phyloP scores from a whole-genome alignment of 73 alveolate genomes.

The Uronychia setigera region DNA sequence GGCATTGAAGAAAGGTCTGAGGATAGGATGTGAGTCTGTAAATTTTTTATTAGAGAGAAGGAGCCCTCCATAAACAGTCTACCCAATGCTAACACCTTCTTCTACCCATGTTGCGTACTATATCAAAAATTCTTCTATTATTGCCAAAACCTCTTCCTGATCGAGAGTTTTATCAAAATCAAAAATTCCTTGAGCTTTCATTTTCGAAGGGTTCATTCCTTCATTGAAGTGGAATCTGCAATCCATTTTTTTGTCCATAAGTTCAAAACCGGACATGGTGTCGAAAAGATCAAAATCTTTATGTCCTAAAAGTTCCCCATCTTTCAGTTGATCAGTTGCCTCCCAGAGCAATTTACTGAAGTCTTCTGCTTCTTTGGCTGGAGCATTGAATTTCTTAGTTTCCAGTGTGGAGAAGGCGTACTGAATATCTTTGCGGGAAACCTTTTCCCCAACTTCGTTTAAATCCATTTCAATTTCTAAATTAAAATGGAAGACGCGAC shows the following conservation, averaged over 20 bases:
- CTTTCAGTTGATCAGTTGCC: slow-evolving; percentile 3
- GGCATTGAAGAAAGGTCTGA: slow-evolving; percentile 28
- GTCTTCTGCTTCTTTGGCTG: neutral
- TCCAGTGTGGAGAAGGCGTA: neutral
- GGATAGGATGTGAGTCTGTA: slow-evolving; percentile 14
- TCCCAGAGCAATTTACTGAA: neutral
- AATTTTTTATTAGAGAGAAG: slow-evolving; percentile 24
- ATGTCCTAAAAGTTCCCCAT: slow-evolving; percentile 6
- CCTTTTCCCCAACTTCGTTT: neutral
- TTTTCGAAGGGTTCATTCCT: slow-evolving; percentile 31
- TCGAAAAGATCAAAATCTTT: slow-evolving; percentile 56
- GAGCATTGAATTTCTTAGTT: neutral
- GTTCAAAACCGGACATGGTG: slow-evolving; percentile 67
- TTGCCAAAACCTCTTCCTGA: slow-evolving; percentile 27
- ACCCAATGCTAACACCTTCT: slow-evolving; percentile 14
- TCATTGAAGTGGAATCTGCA: slow-evolving; percentile 30
- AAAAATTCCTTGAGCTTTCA: slow-evolving; percentile 34
- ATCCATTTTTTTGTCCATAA: slow-evolving; percentile 70
- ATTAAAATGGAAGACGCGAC: neutral
- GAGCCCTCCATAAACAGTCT: slow-evolving; percentile 42
- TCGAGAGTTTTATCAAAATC: slow-evolving; percentile 10
- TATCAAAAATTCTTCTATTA: slow-evolving; percentile 21
- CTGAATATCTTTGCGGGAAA: neutral
- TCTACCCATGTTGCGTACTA: slow-evolving; percentile 45
- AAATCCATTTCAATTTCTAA: neutral